Evolutionary conservation across 2,329 filamentous ascomycete genomes (phyloP).

Genomic region (Paracorniculantispora psalliotae): DNA sequence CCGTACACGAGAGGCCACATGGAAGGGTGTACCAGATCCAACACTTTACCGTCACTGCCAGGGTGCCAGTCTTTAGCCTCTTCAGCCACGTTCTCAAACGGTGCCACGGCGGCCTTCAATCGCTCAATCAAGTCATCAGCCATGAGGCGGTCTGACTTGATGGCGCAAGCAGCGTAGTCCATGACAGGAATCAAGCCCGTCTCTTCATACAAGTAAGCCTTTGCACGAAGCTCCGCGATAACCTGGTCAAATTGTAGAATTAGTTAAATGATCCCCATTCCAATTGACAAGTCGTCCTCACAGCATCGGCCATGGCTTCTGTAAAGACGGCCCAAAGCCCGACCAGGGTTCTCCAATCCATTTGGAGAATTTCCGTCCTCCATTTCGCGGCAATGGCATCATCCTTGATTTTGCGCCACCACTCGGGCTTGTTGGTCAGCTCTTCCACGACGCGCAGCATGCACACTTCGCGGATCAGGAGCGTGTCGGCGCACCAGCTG

Average conservation of each 20-base stretch:
- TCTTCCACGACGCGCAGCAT: slow-evolving; percentile 30
- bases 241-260: slow-evolving; percentile 18
- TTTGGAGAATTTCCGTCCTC: slow-evolving; percentile 25
- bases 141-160: slow-evolving; percentile 30
- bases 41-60: slow-evolving; percentile 48
- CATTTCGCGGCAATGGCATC: slow-evolving; percentile 23
- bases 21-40: slow-evolving; percentile 60
- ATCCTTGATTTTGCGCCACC: slow-evolving; percentile 29
- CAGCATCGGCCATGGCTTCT: slow-evolving; percentile 26
- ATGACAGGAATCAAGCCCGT: slow-evolving; percentile 30
- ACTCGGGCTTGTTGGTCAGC: slow-evolving; percentile 31
- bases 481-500: slow-evolving; percentile 23
- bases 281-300: slow-evolving; percentile 16
- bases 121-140: slow-evolving; percentile 21
- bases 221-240: slow-evolving; percentile 28
- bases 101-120: slow-evolving; percentile 38
- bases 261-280: background rate
- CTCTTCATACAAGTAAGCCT: slow-evolving; percentile 28
- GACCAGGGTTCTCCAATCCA: slow-evolving; percentile 25
- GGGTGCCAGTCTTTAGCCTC: slow-evolving; percentile 57
- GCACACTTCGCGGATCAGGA: slow-evolving; percentile 27
- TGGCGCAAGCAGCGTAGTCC: slow-evolving; percentile 27
- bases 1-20: slow-evolving; percentile 57
- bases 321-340: slow-evolving; percentile 24
- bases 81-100: slow-evolving; percentile 47